phyloP scores from a whole-genome alignment of 768 basidiomycete species.

The Leccinum imitatum region DNA sequence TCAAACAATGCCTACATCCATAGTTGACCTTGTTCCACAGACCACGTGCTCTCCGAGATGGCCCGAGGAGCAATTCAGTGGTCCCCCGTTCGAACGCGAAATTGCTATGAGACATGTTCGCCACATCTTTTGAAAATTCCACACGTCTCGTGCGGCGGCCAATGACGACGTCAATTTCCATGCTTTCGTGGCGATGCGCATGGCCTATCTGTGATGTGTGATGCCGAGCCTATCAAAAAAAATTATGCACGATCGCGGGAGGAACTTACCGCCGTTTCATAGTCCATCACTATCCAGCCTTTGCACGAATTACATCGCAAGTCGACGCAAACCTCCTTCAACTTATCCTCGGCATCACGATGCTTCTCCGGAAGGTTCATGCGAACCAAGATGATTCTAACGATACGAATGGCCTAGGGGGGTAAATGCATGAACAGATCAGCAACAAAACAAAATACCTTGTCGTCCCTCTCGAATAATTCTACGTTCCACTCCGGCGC shows the following conservation, averaged over 20 bases:
- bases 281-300: slow-evolving; percentile 48
- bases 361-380: slow-evolving; percentile 32
- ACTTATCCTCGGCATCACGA: slow-evolving; percentile 17
- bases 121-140: neutral
- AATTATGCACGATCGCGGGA: no score
- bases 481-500: slow-evolving; percentile 45
- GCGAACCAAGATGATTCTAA: slow-evolving; percentile 39
- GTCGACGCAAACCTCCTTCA: slow-evolving; percentile 28
- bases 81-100: slow-evolving; percentile 28
- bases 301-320: slow-evolving; percentile 53
- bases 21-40: slow-evolving; percentile 40
- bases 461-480: slow-evolving; percentile 58
- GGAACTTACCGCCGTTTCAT: slow-evolving; percentile 44
- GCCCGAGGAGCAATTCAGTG: slow-evolving; percentile 18
- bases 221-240: neutral
- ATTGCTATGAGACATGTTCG: neutral
- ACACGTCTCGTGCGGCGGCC: fast-evolving
- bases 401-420: slow-evolving; percentile 47
- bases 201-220: slow-evolving; percentile 52
- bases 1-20: slow-evolving; percentile 55
- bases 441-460: slow-evolving; percentile 37
- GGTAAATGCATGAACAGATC: neutral
- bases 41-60: slow-evolving; percentile 20
- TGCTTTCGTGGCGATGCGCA: slow-evolving; percentile 59
- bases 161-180: slow-evolving; percentile 40